phyloP scores from a whole-genome alignment of 169 alveolate species.

The Eimeria sp. region DNA sequence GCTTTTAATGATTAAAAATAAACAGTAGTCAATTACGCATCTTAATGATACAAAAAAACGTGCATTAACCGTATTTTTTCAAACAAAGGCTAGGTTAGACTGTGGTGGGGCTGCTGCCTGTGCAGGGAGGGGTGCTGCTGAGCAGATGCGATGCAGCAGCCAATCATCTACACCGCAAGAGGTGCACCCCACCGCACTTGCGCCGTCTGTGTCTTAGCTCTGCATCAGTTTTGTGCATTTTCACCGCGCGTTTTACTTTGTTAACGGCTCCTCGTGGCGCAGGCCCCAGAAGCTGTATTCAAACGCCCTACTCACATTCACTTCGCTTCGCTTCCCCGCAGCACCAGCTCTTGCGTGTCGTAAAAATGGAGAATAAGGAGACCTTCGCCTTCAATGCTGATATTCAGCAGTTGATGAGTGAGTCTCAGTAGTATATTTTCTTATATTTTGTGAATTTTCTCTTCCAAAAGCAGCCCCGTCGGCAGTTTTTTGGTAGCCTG shows the following conservation, averaged over 20 bases:
- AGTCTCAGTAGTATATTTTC: neutral
- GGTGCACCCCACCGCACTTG: constrained; percentile 74
- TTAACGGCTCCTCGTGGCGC: constrained; percentile 69
- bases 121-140: neutral
- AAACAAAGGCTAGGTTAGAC: too few species aligned
- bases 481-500: too few species aligned
- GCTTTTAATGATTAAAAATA: too few species aligned
- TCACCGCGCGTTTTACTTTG: neutral
- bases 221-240: constrained; percentile 59
- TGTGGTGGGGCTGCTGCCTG: constrained; percentile 50
- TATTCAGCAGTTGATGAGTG: constrained; percentile 98
- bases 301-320: neutral
- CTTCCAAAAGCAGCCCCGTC: too few species aligned
- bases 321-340: constrained; percentile 7
- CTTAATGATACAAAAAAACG: too few species aligned
- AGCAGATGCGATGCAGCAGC: neutral
- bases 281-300: constrained; percentile 63
- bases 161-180: neutral
- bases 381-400: constrained; percentile 99
- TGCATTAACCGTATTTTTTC: too few species aligned
- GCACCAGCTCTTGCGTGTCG: neutral
- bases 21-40: too few species aligned
- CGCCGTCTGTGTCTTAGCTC: neutral
- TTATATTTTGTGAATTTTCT: neutral
- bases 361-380: constrained; percentile 91